These are phyloP conservation scores for Clarireedia hainanense DNA, from an alignment of 2,329 filamentous ascomycete genomes.

Conservation along the genomic window DNA sequence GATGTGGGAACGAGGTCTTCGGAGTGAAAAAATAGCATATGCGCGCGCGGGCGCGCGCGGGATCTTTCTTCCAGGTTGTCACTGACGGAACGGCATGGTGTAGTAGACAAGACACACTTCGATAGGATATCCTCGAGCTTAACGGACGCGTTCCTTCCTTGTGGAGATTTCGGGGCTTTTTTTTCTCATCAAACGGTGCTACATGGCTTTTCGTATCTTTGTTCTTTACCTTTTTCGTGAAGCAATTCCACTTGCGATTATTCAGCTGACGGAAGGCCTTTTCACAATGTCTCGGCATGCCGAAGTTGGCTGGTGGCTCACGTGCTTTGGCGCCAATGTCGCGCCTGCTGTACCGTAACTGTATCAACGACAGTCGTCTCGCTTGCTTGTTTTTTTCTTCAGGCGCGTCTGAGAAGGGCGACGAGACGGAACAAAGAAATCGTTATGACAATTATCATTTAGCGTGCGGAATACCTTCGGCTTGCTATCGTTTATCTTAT, in stretches of 20 bases:
- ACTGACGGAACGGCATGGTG: neutral
- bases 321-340: conserved; percentile 6
- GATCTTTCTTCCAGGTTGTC: neutral
- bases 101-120: neutral
- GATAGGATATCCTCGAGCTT: neutral
- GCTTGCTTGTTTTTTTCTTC: neutral
- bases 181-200: neutral
- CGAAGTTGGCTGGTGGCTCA: neutral
- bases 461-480: no score
- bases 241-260: neutral
- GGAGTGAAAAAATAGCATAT: neutral
- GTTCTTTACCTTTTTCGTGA: neutral
- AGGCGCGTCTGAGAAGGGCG: no score
- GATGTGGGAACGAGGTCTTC: neutral
- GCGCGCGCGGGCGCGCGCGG: neutral
- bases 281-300: neutral
- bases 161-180: neutral
- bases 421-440: no score
- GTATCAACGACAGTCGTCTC: conserved; percentile 1
- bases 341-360: conserved; percentile 8
- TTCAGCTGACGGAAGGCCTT: neutral
- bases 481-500: no score
- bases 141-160: neutral
- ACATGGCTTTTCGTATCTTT: neutral
- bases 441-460: no score